Base-by-base conservation (phyloP, 495 filamentous ascomycete species). In the Hyphodiscus hymeniophilus region DNA sequence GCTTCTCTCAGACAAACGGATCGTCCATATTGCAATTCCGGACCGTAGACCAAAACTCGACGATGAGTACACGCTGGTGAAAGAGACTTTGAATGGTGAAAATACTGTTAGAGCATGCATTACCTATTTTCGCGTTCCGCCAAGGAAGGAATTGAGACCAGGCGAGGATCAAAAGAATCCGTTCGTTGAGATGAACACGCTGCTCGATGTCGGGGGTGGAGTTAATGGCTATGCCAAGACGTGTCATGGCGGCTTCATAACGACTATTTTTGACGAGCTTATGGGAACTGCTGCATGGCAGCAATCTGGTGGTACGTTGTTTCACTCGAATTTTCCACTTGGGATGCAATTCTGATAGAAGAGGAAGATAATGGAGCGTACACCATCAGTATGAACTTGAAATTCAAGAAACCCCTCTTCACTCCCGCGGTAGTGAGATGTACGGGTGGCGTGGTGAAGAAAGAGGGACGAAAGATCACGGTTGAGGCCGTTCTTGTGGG, bases 401-500 rank as follows among this genome's bases (percentile, higher is more conserved):
- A 47, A 5, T 62, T 59, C 51, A 60, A 51, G 32, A 55, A 51
- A 50, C 56, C 59, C 7, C 49, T 65, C 7, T 33, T 28, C 13
- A 48, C 55, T 30, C 62, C 62, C 21, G 40, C 51, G 40, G 39
- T 65, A n/a, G 48, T 65, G 17, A 42, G 61, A n/a, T 46, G 48
- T 10, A 39, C 55, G 1, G 58, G 57, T 11, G 52, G 48, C 23
- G 53, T 61, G 4, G 42, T 58, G 15, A 56, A 60, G 30, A 54
- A 47, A 42, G 62, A 57, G 24, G 60, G 60, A 0, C 54, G 53
- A 22, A 63, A 60, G 46, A n/a, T 61, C 11, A 42, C 42, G 1
- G 47, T 60, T 11, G 39, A 40, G 28, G 60, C 60, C 23, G 52
- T 45, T 12, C 41, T 63, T 21, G 60, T 60, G 30, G 60, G 61